A percentile compares a stretch with the other conserved stretches of the same genome.
Evolutionary conservation across 768 basidiomycete species (phyloP).

Genomic region (Pisolithus orientalis): DNA sequence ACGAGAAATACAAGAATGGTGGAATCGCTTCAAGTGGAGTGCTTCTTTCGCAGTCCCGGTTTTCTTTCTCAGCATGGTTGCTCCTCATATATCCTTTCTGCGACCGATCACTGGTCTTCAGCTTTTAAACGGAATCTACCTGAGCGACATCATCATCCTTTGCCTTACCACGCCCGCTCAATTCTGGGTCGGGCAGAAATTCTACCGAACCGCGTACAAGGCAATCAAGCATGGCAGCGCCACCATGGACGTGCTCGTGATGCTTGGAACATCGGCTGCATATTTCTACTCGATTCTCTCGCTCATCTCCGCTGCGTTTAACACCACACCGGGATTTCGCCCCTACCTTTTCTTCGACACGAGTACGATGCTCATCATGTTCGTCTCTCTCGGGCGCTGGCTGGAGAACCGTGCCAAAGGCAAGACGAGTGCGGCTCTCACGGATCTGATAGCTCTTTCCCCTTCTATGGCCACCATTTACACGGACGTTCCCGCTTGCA

Average conservation of each 20-base stretch:
- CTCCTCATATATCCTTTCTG: constrained; percentile 59
- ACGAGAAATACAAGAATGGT: constrained; percentile 92
- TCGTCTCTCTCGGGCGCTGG: constrained; percentile 92
- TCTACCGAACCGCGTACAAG: constrained; percentile 88
- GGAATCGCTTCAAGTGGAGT: constrained; percentile 66
- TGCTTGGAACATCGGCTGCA: constrained; percentile 90
- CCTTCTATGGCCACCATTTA: constrained; percentile 97
- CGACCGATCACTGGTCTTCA: constrained; percentile 42
- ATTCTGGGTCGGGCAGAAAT: constrained; percentile 83
- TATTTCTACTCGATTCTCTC: constrained; percentile 82
- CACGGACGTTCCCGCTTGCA: constrained; percentile 74
- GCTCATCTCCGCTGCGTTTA: constrained; percentile 61
- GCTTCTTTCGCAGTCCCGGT: constrained; percentile 84
- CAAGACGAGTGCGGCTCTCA: constrained; percentile 92
- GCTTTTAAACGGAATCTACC: constrained; percentile 62
- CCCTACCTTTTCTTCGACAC: constrained; percentile 97
- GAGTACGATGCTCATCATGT: constrained; percentile 97
- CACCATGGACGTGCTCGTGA: constrained; percentile 98
- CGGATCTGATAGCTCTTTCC: constrained; percentile 91
- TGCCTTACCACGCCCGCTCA: constrained; percentile 86
- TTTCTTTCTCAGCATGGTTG: constrained; percentile 87
- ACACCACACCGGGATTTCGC: constrained; percentile 57
- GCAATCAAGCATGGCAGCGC: constrained; percentile 82
- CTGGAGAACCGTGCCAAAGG: constrained; percentile 97
- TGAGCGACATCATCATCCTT: constrained; percentile 75